A percentile compares a stretch with the other conserved stretches of the same genome.
phyloP scores from a whole-genome alignment of 805 yeast genomes.

The Tetrapisispora taiwanensis region DNA sequence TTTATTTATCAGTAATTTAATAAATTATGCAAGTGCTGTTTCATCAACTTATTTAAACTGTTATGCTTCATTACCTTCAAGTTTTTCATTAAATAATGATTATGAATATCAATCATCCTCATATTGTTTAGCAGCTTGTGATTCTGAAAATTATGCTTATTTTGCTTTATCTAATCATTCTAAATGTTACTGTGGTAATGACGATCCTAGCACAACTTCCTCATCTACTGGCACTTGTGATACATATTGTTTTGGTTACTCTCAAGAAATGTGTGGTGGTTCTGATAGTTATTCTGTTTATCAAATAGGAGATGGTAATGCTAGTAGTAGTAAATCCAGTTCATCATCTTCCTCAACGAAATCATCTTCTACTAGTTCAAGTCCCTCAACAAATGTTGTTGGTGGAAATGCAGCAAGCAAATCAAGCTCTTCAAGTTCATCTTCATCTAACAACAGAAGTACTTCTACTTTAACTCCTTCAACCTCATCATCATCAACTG shows the following conservation, averaged over 20 bases:
- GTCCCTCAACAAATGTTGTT: background rate
- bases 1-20: background rate
- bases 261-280: conserved; percentile 55
- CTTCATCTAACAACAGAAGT: conserved; percentile 3
- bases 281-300: conserved; percentile 38
- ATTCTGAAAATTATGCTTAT: conserved; percentile 14
- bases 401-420: conserved; percentile 3
- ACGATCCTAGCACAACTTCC: conserved; percentile 12
- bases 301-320: conserved; percentile 20
- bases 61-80: conserved; percentile 24
- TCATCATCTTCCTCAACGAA: background rate
- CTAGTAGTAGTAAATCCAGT: conserved; percentile 3
- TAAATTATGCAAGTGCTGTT: conserved; percentile 2
- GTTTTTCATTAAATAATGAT: conserved; percentile 15
- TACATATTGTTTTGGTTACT: conserved; percentile 47
- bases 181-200: conserved; percentile 28
- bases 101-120: conserved; percentile 23
- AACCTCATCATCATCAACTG: conserved; percentile 4
- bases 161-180: conserved; percentile 23
- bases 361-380: conserved; percentile 1
- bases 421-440: conserved; percentile 4
- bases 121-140: conserved; percentile 18
- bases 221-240: conserved; percentile 14
- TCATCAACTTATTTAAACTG: conserved; percentile 19
- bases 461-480: background rate